Evolutionary conservation across 2,329 filamentous ascomycete species (phyloP).

Genomic region (Botryotinia calthae): DNA sequence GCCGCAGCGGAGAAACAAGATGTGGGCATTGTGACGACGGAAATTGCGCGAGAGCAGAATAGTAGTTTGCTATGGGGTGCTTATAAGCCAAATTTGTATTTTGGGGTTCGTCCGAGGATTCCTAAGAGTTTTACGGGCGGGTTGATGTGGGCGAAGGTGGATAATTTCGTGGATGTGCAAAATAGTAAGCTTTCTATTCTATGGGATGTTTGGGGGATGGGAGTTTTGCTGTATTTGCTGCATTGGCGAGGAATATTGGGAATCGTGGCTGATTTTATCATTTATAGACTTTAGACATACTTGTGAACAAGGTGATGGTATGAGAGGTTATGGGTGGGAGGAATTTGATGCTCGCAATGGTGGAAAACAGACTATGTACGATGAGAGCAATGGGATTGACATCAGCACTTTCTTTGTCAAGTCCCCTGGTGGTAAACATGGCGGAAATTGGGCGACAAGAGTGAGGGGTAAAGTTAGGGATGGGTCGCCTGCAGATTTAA

Average conservation of each 20-base stretch:
- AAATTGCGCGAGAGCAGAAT: constrained; percentile 55
- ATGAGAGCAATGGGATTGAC: constrained; percentile 83
- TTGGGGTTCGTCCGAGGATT: constrained; percentile 79
- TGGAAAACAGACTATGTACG: constrained; percentile 86
- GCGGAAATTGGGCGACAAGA: constrained; percentile 88
- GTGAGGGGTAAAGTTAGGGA: constrained; percentile 77
- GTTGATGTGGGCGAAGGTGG: constrained; percentile 84
- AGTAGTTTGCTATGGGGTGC: constrained; percentile 93
- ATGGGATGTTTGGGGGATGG: not conserved
- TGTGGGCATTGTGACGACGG: constrained; percentile 34
- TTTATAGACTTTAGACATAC: constrained; percentile 79
- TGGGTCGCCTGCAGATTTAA: constrained; percentile 63
- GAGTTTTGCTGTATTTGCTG: not conserved
- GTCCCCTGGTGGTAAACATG: constrained; percentile 77
- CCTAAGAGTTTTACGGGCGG: constrained; percentile 79
- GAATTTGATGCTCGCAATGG: constrained; percentile 89
- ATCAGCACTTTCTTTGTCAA: constrained; percentile 94
- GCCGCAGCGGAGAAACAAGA: constrained; percentile 32
- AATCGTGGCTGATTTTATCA: constrained; percentile 24
- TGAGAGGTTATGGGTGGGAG: constrained; percentile 96
- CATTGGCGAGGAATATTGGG: not conserved
- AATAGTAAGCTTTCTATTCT: constrained; percentile 56
- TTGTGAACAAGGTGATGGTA: constrained; percentile 91
- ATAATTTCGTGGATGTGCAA: constrained; percentile 73
- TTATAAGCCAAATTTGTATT: constrained; percentile 91